A percentile compares a stretch with the other conserved stretches of the same genome.
Conservation (phyloP, 106 monocot genomes). For the Narthecium ossifragum region DNA sequence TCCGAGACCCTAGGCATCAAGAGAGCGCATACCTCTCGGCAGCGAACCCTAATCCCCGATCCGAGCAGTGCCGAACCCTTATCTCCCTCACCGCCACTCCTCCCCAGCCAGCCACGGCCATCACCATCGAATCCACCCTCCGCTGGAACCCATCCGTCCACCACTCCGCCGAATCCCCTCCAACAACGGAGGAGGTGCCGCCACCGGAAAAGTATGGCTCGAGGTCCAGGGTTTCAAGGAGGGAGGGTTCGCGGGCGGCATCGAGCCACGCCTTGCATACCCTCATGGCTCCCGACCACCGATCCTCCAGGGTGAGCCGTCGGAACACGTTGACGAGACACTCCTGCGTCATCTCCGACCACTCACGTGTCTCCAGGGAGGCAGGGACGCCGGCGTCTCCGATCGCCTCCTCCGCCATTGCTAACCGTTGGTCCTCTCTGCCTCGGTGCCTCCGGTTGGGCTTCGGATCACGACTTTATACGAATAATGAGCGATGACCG, state of each 20-base stretch:
- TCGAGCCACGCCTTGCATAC: slow-evolving; percentile 73
- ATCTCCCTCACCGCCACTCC: slow-evolving; percentile 31
- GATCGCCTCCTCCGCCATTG: not conserved
- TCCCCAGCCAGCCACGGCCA: slow-evolving; percentile 31
- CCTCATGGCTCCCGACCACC: slow-evolving; percentile 50
- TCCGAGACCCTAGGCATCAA: not conserved
- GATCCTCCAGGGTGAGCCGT: slow-evolving; percentile 50
- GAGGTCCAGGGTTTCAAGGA: slow-evolving; percentile 57
- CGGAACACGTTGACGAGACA: slow-evolving; percentile 67
- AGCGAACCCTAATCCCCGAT: slow-evolving; percentile 31
- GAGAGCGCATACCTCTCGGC: slow-evolving; percentile 43
- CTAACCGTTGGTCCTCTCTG: not conserved
- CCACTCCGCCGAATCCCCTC: slow-evolving; percentile 46
- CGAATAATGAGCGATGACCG: no score
- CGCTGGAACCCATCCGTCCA: slow-evolving; percentile 82
- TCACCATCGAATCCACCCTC: slow-evolving; percentile 65
- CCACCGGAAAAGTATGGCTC: slow-evolving; percentile 53
- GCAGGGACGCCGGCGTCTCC: not conserved
- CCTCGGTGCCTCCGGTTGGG: no score
- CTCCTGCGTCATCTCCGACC: slow-evolving; percentile 72
- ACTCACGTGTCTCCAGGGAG: slow-evolving; percentile 31
- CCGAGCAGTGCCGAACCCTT: slow-evolving; percentile 83
- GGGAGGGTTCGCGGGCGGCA: slow-evolving; percentile 47
- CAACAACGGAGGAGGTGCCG: slow-evolving; percentile 23
- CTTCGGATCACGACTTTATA: no score